Evolutionary conservation across 2,329 filamentous ascomycete genomes (phyloP).

Genomic region (Fusarium fujikuroi): DNA sequence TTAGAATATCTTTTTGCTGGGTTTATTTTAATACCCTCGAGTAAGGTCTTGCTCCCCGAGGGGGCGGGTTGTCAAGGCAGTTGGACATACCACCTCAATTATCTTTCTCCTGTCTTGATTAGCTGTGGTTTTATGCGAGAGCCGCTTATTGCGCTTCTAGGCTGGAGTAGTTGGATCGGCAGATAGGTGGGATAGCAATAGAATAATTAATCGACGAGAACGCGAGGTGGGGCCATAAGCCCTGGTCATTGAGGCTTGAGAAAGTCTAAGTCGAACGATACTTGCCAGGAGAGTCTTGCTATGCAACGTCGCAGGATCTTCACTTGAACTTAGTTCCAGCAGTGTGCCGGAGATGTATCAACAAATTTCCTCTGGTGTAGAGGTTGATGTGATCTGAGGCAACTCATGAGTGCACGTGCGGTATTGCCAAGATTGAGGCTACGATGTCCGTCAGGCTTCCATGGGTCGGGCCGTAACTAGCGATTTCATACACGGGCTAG

Average conservation of each 20-base stretch:
- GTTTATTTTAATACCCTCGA: too few species aligned
- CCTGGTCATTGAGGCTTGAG: neutral
- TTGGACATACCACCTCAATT: neutral
- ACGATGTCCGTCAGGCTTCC: neutral
- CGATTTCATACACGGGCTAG: neutral
- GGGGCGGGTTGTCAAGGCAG: neutral
- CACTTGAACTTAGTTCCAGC: too few species aligned
- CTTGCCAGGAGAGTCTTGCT: neutral
- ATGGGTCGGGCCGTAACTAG: neutral
- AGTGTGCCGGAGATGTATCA: neutral
- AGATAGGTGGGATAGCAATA: neutral
- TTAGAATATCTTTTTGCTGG: too few species aligned
- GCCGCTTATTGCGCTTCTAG: neutral
- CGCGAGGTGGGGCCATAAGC: neutral
- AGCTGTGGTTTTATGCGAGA: neutral
- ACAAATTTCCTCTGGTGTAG: accelerated
- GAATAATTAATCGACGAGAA: neutral
- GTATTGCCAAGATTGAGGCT: neutral
- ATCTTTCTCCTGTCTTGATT: neutral
- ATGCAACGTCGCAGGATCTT: neutral
- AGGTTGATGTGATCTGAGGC: too few species aligned
- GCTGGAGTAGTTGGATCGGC: neutral
- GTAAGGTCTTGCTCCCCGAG: too few species aligned
- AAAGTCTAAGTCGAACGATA: neutral
- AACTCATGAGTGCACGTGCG: neutral